A percentile compares a stretch with the other conserved stretches of the same genome.
Evolutionary conservation across 2,329 filamentous ascomycete species (phyloP).

Genomic region (Penicillium freii): DNA sequence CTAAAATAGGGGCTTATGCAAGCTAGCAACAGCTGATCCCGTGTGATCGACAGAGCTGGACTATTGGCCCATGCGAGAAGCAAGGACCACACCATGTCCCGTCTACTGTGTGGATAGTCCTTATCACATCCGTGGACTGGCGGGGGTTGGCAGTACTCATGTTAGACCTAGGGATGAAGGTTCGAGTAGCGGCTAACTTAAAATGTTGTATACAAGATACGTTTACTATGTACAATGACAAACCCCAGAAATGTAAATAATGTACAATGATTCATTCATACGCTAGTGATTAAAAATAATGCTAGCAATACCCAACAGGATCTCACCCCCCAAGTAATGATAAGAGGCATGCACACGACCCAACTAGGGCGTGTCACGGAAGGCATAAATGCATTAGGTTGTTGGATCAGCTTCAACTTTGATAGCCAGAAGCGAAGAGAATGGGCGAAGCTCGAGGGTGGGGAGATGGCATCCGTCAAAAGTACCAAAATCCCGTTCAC

Average conservation of each 20-base stretch:
- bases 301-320: conserved; percentile 20
- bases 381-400: conserved; percentile 1
- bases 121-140: not conserved
- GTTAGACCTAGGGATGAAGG: not conserved
- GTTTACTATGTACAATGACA: not conserved
- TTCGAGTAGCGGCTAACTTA: not conserved
- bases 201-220: not conserved
- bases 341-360: conserved; percentile 1
- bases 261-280: conserved; percentile 28
- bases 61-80: not conserved
- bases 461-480: conserved; percentile 19
- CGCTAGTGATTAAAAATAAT: conserved; percentile 24
- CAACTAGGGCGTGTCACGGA: not conserved
- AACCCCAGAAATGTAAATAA: conserved; percentile 5
- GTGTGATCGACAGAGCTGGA: not conserved
- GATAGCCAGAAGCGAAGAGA: conserved; percentile 16
- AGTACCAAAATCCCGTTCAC: conserved; percentile 5
- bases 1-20: not conserved
- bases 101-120: not conserved
- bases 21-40: not conserved
- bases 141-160: not conserved
- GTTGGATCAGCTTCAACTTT: conserved; percentile 16
- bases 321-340: conserved; percentile 4
- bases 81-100: not conserved
- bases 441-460: conserved; percentile 2